Percentiles rank a stretch among this genome's conserved stretches.
Evolutionary conservation across 164 flowering plant genomes (phyloP).

Genomic region (Brasenia schreberi): DNA sequence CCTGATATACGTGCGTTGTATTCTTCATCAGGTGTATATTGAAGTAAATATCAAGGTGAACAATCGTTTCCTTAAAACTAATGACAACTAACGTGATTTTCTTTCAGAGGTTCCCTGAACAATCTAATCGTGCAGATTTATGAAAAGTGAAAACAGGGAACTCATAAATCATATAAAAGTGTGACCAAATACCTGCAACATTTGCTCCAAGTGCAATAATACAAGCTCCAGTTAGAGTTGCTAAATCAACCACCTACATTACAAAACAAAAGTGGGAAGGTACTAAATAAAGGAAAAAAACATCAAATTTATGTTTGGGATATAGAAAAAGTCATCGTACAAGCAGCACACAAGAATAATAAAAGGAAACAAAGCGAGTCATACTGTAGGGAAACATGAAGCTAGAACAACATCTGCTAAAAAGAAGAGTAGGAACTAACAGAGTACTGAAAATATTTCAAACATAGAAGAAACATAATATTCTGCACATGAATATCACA

Average conservation of each 20-base stretch:
- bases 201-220: conserved; percentile 81
- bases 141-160: too few relatives aligned
- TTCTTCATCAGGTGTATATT: not conserved
- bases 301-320: not conserved
- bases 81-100: not conserved
- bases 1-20: too few relatives aligned
- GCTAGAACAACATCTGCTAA: too few relatives aligned
- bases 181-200: conserved; percentile 54
- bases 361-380: too few relatives aligned
- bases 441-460: too few relatives aligned
- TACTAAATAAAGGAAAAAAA: not conserved
- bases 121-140: not conserved
- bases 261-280: not conserved
- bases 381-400: too few relatives aligned
- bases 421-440: too few relatives aligned
- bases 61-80: not conserved
- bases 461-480: too few relatives aligned
- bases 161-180: too few relatives aligned
- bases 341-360: too few relatives aligned
- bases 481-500: too few relatives aligned
- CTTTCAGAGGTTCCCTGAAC: not conserved
- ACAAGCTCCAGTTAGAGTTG: conserved; percentile 92
- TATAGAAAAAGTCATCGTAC: too few relatives aligned
- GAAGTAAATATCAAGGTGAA: not conserved
- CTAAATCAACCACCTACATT: conserved; percentile 76